phyloP scores from a whole-genome alignment of 2,329 filamentous ascomycete species.

The Scedosporium boydii region DNA sequence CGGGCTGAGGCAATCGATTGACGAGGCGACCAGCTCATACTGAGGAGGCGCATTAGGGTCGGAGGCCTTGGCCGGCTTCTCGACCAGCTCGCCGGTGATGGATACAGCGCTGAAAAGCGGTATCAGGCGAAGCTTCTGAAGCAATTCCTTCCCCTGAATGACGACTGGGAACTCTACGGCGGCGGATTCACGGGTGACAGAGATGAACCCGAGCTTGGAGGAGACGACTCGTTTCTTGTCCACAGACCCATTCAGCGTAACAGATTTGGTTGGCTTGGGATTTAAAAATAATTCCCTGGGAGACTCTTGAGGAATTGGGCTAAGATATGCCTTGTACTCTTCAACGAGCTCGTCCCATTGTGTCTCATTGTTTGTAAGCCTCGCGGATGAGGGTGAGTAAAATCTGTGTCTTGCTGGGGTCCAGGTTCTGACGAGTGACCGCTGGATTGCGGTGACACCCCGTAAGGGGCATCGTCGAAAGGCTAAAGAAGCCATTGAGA shows the following conservation, averaged over 20 bases:
- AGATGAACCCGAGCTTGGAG: slow-evolving; percentile 62
- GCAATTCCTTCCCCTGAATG: slow-evolving; percentile 22
- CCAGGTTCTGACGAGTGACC: neutral
- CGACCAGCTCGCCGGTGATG: slow-evolving; percentile 28
- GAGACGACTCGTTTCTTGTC: slow-evolving; percentile 58
- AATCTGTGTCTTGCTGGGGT: neutral
- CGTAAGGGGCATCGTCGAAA: neutral
- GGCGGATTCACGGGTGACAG: slow-evolving; percentile 31
- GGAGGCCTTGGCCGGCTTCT: slow-evolving; percentile 13
- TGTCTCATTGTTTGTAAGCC: neutral
- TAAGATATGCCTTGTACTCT: slow-evolving; percentile 5
- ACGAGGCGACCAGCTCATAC: slow-evolving; percentile 22
- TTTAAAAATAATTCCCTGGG: slow-evolving; percentile 2
- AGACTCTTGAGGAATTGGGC: slow-evolving; percentile 1
- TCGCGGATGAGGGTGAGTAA: neutral
- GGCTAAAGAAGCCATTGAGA: slow-evolving; percentile 3
- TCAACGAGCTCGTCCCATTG: slow-evolving; percentile 3
- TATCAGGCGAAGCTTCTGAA: slow-evolving; percentile 35
- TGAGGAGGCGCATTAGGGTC: slow-evolving; percentile 12
- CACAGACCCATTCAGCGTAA: slow-evolving; percentile 58
- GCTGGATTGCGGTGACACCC: neutral
- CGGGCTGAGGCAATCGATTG: slow-evolving; percentile 58
- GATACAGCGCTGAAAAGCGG: slow-evolving; percentile 43
- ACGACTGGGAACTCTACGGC: slow-evolving; percentile 24
- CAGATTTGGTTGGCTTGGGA: slow-evolving; percentile 6